Evolutionary conservation across 148 eudicot genomes (phyloP), one percentile per base, ranked within the genome.

Genomic region (Heliamphora exappendiculata): DNA sequence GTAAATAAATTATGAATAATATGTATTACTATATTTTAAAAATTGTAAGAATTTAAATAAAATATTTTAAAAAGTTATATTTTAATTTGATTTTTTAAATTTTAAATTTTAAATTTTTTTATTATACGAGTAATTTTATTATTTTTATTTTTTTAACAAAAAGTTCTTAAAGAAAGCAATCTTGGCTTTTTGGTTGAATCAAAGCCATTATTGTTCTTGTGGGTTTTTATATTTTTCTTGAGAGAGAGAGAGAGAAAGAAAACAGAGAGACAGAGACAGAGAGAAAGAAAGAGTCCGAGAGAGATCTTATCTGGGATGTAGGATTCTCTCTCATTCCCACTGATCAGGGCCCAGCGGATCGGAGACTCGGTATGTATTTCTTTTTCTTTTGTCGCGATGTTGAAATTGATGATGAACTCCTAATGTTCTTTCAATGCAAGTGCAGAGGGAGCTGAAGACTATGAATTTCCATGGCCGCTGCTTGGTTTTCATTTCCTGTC

Each of bases 301-400:
- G 65, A 59, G 81, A 81, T 82, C 81, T 73, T 78, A 73, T 78
- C 81, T 82, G 73, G 80, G 84, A 78, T 78, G 65, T 29, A 10
- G 57, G 73, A 47, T 49, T n/a, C 74, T 54, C 76, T 53, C 44
- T 60, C 49, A 53, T 12, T n/a, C 53, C 42, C 34, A 34, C 49
- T 55, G 66, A 73, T 73, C 64, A 57, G 76, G 66, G 47, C 49
- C 76, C 66, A 73, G 42, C 29, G 12, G 65, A 55, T 55, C n/a
- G 64, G 49, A 55, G 36, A 70, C 41, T 47, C 29, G 34, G 44
- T 59, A 42, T 60, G 7, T 28, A 28, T 49, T 20, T 53, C n/a
- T 65, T 17, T 51, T 55, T 53, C 14, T 20, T 14, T 34, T 75
- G 37, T 62, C 14, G 50, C 64, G 65, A 73, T 73, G 29, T 22